Evolutionary conservation across 2,329 filamentous ascomycete species (phyloP), one percentile per base, ranked within the genome.

Genomic region (Aaosphaeria arxii): DNA sequence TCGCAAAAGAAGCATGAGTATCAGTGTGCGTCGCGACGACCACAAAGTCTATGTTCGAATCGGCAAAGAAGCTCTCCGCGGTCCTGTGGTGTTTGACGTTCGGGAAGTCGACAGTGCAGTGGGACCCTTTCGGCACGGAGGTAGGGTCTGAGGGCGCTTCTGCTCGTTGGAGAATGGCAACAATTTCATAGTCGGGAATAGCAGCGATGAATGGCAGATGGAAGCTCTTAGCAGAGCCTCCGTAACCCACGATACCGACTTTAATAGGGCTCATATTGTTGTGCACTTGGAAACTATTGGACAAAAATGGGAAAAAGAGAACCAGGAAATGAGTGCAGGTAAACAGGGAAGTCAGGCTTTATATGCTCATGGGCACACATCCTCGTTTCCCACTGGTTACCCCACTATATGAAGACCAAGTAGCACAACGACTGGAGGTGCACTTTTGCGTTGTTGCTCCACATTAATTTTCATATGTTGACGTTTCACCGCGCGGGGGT

Each of bases 41-140:
- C 5, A 47, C 45, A 42, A 47, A 36, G 2, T 47, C 39, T 13
- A 47, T 47, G 4, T 32, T 33, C 7, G 30, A 3, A 30, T 47
- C 39, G 5, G 30, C 11, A 43, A 47, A 47, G 30, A 47, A 47
- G n/a, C 42, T 31, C 11, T 42, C 40, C 32, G 11, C 45, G 9
- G 5, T 38, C 9, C 40, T 29, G 24, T 47, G 38, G 40, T 47
- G 45, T 13, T 28, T 42, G 30, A 36, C 28, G 6, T 11, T 7
- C 11, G 45, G 45, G 28, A 35, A 47, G 30, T 47, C 45, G 7
- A 47, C 40, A 1, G 45, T 47, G 17, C 45, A 47, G 30, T 47
- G 45, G 7, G 39, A 43, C 13, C 40, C 40, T 6, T 13, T 24
- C 4, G 30, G 11, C 6, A 24, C 45, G 9, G 24, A 9, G 29